Base-by-base conservation (phyloP, 2,329 filamentous ascomycete genomes). In the Lachnellula suecica region DNA sequence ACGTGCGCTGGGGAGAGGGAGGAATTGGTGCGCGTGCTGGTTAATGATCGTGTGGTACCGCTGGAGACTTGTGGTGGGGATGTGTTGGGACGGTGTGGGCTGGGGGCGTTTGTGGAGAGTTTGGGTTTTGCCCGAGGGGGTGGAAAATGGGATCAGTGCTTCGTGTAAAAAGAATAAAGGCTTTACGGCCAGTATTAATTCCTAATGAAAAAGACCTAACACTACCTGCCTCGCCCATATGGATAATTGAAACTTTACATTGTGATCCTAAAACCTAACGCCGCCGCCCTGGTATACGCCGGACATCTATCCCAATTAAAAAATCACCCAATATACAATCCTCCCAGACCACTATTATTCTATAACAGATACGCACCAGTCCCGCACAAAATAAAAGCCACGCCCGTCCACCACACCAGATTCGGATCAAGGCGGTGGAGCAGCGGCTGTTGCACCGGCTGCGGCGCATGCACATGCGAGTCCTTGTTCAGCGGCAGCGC, bases 21-120 rank as follows among this genome's bases (percentile, higher is more conserved):
- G 64, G 88, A 94, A 68, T 75, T 87, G 47, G 89, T 97, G 10
- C 79, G 92, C 34, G 77, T 95, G 4, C 71, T 97, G 53, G 75
- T 97, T 31, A 96, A 97, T 70, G 91, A 95, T 65, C 80, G 89
- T 22, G 89, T 96, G 2, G 76, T 92, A 53, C 83, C 84, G 10
- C 70, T 96, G 13, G 73, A 81, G 59, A 84, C 79, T 44, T 97
- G 92, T 69, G 78, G 76, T 10, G 85, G 78, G 3, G 91, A 96
- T 70, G 63, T 70, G 44, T 69, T 85, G 47, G 91, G 91, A 2
- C 77, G 88, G 25, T 97, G 92, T 68, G 79, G 67, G 56, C 67
- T 95, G 54, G 73, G 75, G 56, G 79, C 76, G 10, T 96, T 93
- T 70, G 79, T 97, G 13, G 74, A 88, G 25, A 89, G 88, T 58